phyloP scores from a whole-genome alignment of 1,139 yeast genomes.

The Zygosaccharomyces pseudobailii region DNA sequence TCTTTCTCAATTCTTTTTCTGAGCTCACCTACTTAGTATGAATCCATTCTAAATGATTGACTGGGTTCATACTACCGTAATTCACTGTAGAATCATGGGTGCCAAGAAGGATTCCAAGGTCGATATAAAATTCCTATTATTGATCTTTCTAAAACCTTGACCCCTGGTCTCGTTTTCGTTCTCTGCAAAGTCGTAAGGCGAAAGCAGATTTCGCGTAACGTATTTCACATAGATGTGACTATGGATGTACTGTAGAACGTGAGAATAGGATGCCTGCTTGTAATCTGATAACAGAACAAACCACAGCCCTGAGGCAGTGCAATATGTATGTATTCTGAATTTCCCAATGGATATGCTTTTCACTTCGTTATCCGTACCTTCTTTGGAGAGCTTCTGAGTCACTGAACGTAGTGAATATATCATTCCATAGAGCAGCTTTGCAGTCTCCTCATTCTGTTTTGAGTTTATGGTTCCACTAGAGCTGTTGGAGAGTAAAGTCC shows the following conservation, averaged over 20 bases:
- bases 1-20: neutral
- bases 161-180: slow-evolving; percentile 29
- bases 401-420: slow-evolving; percentile 74
- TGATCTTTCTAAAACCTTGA: slow-evolving; percentile 30
- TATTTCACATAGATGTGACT: slow-evolving; percentile 60
- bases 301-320: slow-evolving; percentile 73
- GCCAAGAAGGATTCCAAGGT: slow-evolving; percentile 29
- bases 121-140: slow-evolving; percentile 27
- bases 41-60: neutral
- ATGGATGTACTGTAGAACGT: slow-evolving; percentile 63
- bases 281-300: slow-evolving; percentile 73
- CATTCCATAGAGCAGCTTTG: slow-evolving; percentile 84
- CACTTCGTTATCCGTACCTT: slow-evolving; percentile 43
- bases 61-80: neutral
- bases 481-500: slow-evolving; percentile 35
- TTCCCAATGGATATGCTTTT: slow-evolving; percentile 66
- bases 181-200: slow-evolving; percentile 32
- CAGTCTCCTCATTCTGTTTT: slow-evolving; percentile 56
- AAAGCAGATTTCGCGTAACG: slow-evolving; percentile 54
- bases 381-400: slow-evolving; percentile 52
- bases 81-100: slow-evolving; percentile 27
- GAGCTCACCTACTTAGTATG: neutral
- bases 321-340: slow-evolving; percentile 74
- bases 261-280: slow-evolving; percentile 53
- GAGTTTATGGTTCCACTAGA: slow-evolving; percentile 49